Evolutionary conservation across 345 rosid genomes (phyloP).

Genomic region (Citrus sinensis): DVS_A1.0 CM039163.1:41875001-41875500

Average conservation of each 20-base stretch:
- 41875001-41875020: neutral
- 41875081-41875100: conserved; percentile 8
- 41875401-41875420: neutral
- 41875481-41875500: neutral
- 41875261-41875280: too few relatives aligned
- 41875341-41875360: neutral
- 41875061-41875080: conserved; percentile 8
- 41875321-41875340: neutral
- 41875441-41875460: neutral
- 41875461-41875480: neutral
- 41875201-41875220: too few relatives aligned
- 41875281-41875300: neutral
- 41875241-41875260: too few relatives aligned
- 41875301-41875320: neutral
- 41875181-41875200: neutral
- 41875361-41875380: neutral
- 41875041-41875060: conserved; percentile 8
- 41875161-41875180: too few relatives aligned
- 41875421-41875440: neutral
- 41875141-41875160: neutral
- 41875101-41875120: neutral
- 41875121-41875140: neutral
- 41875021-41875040: neutral
- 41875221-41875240: too few relatives aligned
- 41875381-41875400: neutral